These are phyloP conservation scores for Verticillium longisporum DNA, from an alignment of 2,329 filamentous ascomycete species.

Conservation along the genomic window DNA sequence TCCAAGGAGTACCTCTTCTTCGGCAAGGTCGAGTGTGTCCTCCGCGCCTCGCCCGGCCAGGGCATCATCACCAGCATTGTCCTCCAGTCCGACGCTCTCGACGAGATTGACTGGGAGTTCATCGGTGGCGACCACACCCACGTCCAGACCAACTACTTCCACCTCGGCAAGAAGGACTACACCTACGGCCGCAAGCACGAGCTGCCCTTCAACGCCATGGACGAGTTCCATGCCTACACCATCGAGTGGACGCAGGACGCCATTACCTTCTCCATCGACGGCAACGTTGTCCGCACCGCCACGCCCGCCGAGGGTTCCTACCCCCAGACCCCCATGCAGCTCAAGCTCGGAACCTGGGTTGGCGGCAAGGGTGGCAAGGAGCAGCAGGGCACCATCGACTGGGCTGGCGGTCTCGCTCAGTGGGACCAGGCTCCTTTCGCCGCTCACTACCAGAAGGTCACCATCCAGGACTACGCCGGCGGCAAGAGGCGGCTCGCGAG, in stretches of 20 bases:
- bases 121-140: conserved; percentile 21
- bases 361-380: conserved; percentile 39
- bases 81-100: conserved; percentile 41
- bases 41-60: conserved; percentile 38
- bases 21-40: conserved; percentile 38
- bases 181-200: conserved; percentile 41
- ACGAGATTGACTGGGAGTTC: conserved; percentile 47
- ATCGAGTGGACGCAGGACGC: conserved; percentile 58
- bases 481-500: conserved; percentile 16
- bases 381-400: conserved; percentile 53
- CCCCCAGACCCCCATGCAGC: conserved; percentile 64
- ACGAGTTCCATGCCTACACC: conserved; percentile 55
- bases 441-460: conserved; percentile 17
- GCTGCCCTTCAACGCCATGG: conserved; percentile 30
- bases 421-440: conserved; percentile 19
- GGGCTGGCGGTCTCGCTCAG: conserved; percentile 53
- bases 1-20: conserved; percentile 45
- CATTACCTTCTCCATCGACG: conserved; percentile 55
- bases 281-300: conserved; percentile 35
- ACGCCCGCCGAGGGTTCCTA: conserved; percentile 46
- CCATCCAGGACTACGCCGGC: conserved; percentile 22
- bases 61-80: conserved; percentile 44
- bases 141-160: conserved; percentile 46
- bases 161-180: conserved; percentile 48
- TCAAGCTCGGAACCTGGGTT: conserved; percentile 56